A percentile compares a stretch with the other conserved stretches of the same genome.
Conservation (phyloP, 2,329 filamentous ascomycete genomes). For the Fusarium subtropicale region DNA sequence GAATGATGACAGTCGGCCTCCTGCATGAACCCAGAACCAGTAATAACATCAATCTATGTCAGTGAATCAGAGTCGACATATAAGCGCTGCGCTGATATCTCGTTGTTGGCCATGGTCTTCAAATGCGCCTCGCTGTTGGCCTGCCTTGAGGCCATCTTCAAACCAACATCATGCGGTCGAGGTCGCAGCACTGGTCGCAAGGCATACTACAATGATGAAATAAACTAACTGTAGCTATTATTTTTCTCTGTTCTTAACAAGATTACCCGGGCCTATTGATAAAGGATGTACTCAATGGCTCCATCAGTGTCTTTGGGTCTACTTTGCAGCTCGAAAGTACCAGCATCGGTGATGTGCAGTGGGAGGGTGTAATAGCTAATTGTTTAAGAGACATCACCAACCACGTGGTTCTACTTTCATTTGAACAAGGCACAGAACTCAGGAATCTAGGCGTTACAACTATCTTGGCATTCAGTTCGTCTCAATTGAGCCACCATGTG, state of each 20-base stretch:
- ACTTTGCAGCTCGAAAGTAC: neutral
- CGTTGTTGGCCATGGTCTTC: neutral
- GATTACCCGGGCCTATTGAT: no score
- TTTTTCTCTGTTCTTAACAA: no score
- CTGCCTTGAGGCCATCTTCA: neutral
- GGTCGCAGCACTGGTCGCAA: neutral
- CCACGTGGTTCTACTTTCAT: neutral
- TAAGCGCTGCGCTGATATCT: rapidly evolving
- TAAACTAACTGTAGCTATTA: no score
- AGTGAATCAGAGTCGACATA: rapidly evolving
- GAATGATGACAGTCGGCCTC: conserved; percentile 6
- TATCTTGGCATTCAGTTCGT: neutral
- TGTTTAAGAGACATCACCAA: neutral
- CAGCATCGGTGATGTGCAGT: neutral
- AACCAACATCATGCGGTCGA: rapidly evolving
- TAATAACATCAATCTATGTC: rapidly evolving
- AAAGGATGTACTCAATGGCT: no score
- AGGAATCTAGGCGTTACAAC: neutral
- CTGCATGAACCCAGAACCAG: neutral
- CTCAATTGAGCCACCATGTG: neutral
- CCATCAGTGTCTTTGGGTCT: no score
- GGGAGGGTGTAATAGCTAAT: neutral
- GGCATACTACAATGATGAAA: neutral
- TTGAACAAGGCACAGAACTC: neutral
- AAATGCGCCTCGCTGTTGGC: neutral